Conservation (phyloP, 495 filamentous ascomycete species). For the Xylaria cubensis region DNA sequence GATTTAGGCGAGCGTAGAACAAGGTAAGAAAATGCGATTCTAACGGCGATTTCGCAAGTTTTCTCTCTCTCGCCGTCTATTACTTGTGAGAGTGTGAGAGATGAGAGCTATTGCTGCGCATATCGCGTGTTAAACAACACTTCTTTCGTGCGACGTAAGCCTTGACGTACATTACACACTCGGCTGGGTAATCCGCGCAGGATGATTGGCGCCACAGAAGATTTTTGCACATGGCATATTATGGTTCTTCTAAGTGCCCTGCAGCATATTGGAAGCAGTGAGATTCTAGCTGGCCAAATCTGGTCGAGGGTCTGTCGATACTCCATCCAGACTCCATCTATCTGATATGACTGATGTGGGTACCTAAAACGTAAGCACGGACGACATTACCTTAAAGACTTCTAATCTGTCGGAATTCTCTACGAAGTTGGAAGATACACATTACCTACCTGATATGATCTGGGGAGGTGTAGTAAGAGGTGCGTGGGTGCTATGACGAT, state of each 20-base stretch:
- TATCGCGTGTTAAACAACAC: neutral
- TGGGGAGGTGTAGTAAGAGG: neutral
- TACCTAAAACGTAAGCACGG: neutral
- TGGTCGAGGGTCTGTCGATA: neutral
- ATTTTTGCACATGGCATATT: conserved; percentile 15
- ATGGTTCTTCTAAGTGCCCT: neutral
- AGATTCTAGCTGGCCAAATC: conserved; percentile 13
- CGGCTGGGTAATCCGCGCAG: neutral
- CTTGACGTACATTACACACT: conserved; percentile 20
- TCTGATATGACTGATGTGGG: neutral
- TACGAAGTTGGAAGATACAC: neutral
- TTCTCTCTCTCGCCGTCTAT: neutral
- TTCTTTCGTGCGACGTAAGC: conserved; percentile 22
- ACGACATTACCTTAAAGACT: neutral
- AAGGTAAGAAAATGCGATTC: conserved; percentile 19
- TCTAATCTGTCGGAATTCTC: neutral
- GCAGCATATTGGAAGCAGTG: conserved; percentile 8
- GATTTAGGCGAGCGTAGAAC: neutral
- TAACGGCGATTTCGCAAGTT: neutral
- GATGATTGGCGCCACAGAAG: conserved; percentile 9
- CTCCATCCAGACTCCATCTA: neutral
- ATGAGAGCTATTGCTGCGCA: neutral
- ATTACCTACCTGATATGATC: too few relatives aligned
- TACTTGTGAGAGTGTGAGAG: neutral
- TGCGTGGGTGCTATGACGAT: neutral